Conservation (phyloP, 108 stramenopile species). For the Nannochloropsis gaditana region DNA sequence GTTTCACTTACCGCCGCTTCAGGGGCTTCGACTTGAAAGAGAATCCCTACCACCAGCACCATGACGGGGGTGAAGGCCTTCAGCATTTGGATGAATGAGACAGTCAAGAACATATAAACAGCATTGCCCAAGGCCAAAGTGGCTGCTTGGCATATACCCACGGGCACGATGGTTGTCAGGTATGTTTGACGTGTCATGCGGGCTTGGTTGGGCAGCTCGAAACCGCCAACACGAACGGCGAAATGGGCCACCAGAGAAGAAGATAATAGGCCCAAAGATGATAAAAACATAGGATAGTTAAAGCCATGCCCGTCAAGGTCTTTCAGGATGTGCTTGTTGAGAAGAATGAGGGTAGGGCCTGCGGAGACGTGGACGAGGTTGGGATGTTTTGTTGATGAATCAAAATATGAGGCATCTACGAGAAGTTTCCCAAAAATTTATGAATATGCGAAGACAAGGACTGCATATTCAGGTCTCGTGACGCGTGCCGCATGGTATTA, state of each 20-base stretch:
- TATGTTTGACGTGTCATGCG: background rate
- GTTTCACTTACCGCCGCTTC: background rate
- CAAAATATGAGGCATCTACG: too few relatives aligned
- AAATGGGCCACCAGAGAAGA: background rate
- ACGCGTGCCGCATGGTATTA: background rate
- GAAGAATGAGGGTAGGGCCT: constrained; percentile 25
- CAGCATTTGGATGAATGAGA: constrained; percentile 43
- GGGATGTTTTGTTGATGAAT: too few relatives aligned
- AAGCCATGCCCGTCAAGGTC: constrained; percentile 4
- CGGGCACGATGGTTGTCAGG: background rate
- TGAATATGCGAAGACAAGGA: too few relatives aligned
- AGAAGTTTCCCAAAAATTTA: too few relatives aligned
- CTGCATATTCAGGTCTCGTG: too few relatives aligned
- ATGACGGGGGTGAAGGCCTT: constrained; percentile 47
- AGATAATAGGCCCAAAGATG: background rate
- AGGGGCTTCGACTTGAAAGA: constrained; percentile 27
- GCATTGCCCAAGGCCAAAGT: constrained; percentile 20
- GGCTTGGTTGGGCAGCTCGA: background rate
- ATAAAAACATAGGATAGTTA: background rate
- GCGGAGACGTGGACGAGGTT: background rate
- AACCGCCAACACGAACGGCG: background rate
- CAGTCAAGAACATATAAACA: constrained; percentile 31
- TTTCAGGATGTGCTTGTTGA: constrained; percentile 28
- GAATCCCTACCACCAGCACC: constrained; percentile 26
- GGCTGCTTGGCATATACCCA: background rate